These are phyloP conservation scores for Fraxinus sp. DNA, from an alignment of 305 asterid genomes.

Conservation along the genomic window DNA sequence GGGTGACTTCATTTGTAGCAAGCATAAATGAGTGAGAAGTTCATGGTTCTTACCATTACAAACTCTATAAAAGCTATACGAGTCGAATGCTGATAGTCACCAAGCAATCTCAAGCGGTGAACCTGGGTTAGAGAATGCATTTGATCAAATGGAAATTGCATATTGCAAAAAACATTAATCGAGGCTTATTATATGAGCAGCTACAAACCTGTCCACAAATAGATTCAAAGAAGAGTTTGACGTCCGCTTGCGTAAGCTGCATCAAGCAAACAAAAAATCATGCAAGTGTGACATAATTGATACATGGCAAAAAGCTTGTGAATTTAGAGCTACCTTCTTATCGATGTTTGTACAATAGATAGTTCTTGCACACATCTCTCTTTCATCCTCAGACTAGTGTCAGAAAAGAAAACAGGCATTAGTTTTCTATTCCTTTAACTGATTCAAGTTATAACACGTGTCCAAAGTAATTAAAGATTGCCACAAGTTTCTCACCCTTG, in stretches of 20 bases:
- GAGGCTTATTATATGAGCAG: background rate
- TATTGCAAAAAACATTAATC: background rate
- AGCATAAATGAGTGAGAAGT: background rate
- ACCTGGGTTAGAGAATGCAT: slow-evolving; percentile 40
- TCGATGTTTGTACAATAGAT: slow-evolving; percentile 66
- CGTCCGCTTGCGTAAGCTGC: slow-evolving; percentile 63
- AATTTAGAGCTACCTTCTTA: slow-evolving; percentile 47
- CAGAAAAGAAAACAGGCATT: background rate
- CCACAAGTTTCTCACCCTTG: slow-evolving; percentile 44
- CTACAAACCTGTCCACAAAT: slow-evolving; percentile 60
- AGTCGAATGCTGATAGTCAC: slow-evolving; percentile 59
- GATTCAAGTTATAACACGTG: background rate
- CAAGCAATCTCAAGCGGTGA: slow-evolving; percentile 58
- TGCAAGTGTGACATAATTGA: background rate
- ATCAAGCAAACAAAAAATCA: slow-evolving; percentile 12
- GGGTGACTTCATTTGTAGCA: background rate
- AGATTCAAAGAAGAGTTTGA: slow-evolving; percentile 63
- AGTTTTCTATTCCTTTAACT: background rate
- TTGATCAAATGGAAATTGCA: background rate
- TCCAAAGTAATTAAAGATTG: background rate
- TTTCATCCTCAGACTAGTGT: slow-evolving; percentile 61
- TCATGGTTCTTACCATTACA: slow-evolving; percentile 44
- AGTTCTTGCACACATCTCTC: slow-evolving; percentile 74
- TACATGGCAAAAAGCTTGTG: background rate
- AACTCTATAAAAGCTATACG: slow-evolving; percentile 72